A percentile compares a stretch with the other conserved stretches of the same genome.
These are phyloP conservation scores for Volvox africanus DNA, from an alignment of 139 green algal species.

Conservation along the genomic window DNA sequence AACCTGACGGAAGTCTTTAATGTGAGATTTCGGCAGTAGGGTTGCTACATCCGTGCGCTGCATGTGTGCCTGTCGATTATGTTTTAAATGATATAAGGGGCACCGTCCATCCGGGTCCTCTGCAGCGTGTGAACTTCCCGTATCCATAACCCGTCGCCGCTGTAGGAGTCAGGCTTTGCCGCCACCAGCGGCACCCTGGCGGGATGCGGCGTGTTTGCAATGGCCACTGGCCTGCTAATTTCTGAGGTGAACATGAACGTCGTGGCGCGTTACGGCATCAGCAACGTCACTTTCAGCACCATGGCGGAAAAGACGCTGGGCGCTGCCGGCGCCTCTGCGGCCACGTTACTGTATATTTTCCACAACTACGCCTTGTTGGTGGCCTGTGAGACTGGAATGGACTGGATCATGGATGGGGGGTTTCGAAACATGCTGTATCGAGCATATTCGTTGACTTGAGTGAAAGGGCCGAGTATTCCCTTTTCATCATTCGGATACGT, in stretches of 20 bases:
- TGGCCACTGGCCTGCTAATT: conserved; percentile 67
- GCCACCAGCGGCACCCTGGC: conserved; percentile 54
- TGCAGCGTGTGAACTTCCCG: no score
- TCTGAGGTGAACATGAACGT: conserved; percentile 74
- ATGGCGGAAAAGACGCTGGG: conserved; percentile 76
- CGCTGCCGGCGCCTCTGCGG: conserved; percentile 45
- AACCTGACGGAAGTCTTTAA: no score
- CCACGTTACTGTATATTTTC: conserved; percentile 71
- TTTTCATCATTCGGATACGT: no score
- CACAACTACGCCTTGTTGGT: conserved; percentile 84
- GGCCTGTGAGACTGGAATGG: conserved; percentile 55
- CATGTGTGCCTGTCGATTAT: no score
- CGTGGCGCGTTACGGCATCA: background rate
- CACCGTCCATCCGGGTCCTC: no score
- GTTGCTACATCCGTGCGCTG: no score
- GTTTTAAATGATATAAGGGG: no score
- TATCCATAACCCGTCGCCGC: no score
- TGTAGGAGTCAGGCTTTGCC: conserved; percentile 67
- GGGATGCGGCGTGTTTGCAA: conserved; percentile 52
- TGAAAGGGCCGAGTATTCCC: no score
- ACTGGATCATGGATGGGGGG: background rate
- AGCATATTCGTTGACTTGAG: no score
- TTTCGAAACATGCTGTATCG: no score
- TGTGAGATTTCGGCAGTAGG: no score
- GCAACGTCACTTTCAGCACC: conserved; percentile 27